Base-by-base conservation (phyloP, 2,329 filamentous ascomycete species). In the Diaporthe sp. region DNA sequence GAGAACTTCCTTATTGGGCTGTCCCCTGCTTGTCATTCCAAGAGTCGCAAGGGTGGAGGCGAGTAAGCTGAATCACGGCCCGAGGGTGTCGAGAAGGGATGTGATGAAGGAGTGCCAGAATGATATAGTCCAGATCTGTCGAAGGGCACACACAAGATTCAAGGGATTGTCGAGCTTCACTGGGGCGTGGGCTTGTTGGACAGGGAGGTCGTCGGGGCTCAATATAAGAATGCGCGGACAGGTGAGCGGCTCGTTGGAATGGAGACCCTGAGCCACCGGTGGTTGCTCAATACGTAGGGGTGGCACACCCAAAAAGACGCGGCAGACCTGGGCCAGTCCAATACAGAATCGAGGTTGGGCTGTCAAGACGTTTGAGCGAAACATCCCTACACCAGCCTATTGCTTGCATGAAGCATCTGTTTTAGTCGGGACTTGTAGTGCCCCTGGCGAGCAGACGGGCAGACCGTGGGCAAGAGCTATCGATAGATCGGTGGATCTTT, bases 321-420 rank as follows among this genome's bases (percentile, higher is more conserved):
- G 58, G 58, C 73, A 75, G 55, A 61, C 58, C 53, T 72, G 60
- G 65, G 31, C 62, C 65, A 74, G 42, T 39, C 75, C 60, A 46
- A 49, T 39, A 71, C 57, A 74, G 65, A 58, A 67, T 57, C 58
- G 70, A 73, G 71, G 53, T 68, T 68, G 74, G 62, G 51, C 74
- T 49, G 61, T 70, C 74, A n/a, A 76, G 70, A 67, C 58, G 73
- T 68, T 72, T 65, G 61, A 61, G 72, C 67, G 73, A 76, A 74
- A 75, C 75, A 76, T 75, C 73, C 73, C 73, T 76, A 72, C 75
- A 71, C 75, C 73, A 75, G 68, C 75, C 75, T 76, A 76, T 76
- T 76, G 75, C 68, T 75, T 75, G 75, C 75, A 76, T 76, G 75
- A 76, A 75, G 73, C 72, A 65, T 74, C 67, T 76, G 75, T 76